phyloP scores from a whole-genome alignment of 2,329 filamentous ascomycete genomes.

The Mollisiaceae sp. region DNA sequence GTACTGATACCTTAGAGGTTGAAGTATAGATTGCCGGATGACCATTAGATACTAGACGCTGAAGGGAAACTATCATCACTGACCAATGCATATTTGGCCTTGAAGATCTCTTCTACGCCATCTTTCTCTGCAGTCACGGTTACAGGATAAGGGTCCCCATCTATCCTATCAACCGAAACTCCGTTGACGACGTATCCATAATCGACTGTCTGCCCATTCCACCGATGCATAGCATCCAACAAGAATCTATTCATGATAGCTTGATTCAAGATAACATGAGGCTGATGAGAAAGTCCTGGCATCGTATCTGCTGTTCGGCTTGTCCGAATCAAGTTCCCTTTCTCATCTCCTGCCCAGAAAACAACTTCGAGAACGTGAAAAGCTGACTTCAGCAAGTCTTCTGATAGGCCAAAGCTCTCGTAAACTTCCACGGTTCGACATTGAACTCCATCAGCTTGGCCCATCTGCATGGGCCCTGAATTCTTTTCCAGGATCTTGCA shows the following conservation, averaged over 20 bases:
- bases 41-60: too few species aligned
- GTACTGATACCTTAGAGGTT: too few species aligned
- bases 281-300: slow-evolving; percentile 64
- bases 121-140: slow-evolving; percentile 61
- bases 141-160: slow-evolving; percentile 62
- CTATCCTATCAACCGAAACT: slow-evolving; percentile 57
- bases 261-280: slow-evolving; percentile 72
- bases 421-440: slow-evolving; percentile 66
- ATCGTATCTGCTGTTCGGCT: slow-evolving; percentile 67
- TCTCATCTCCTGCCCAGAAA: slow-evolving; percentile 64
- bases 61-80: slow-evolving; percentile 49
- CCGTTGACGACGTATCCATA: slow-evolving; percentile 61
- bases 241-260: slow-evolving; percentile 71
- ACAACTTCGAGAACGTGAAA: slow-evolving; percentile 69
- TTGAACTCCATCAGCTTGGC: slow-evolving; percentile 69
- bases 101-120: slow-evolving; percentile 55
- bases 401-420: slow-evolving; percentile 61
- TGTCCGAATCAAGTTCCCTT: slow-evolving; percentile 58
- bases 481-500: slow-evolving; percentile 64
- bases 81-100: slow-evolving; percentile 37
- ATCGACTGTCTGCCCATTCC: slow-evolving; percentile 61
- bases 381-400: slow-evolving; percentile 66
- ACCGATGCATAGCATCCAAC: slow-evolving; percentile 61
- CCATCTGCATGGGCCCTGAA: slow-evolving; percentile 57
- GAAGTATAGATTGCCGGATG: too few species aligned